Evolutionary conservation across 257 asterid genomes (phyloP), one percentile per base, ranked within the genome.

Genomic region (Lantana camara): DNA sequence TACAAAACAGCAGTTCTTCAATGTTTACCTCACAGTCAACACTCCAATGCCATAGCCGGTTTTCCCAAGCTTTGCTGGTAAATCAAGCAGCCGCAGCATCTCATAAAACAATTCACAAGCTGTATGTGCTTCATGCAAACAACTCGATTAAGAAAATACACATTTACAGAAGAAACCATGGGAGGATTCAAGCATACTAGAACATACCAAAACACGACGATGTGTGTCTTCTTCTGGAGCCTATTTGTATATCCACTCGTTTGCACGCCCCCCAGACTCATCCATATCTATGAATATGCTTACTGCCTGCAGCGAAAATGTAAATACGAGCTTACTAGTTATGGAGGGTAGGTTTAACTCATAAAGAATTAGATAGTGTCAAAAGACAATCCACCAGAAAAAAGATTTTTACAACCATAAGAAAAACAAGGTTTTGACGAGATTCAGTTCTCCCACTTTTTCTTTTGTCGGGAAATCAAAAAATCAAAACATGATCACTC

Each of bases 271-370:
- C 54, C 98, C 97, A 1, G 95, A 77, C 76, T 85, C 98, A 22
- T 92, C 98, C 98, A 87, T 85, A 57, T 92, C 98, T 49, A 92
- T 92, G 70, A 92, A 92, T 58, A 92, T 89, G 86, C 97, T 85
- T 42, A 92, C 89, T 22, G 98, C 98, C 98, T 87, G 86, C 64
- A 72, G 0, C 15, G 72, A 66, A 22, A 14, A 40, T 0, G 17
- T 54, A 41, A 47, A 52, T 45, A 5, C 16, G 32, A 7, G 37
- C 46, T 37, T 17, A 29, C 46, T 4, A 70, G n/a, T n/a, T n/a
- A n/a, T n/a, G n/a, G n/a, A n/a, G n/a, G n/a, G n/a, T n/a, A n/a
- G n/a, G n/a, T n/a, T n/a, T n/a, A n/a, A n/a, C 35, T 53, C 17
- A 22, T 0, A 24, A 53, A 13, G 20, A 35, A 65, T 7, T 3